phyloP scores from a whole-genome alignment of 192 early-diverging fungal species.

The Coemansia sp. region DNA sequence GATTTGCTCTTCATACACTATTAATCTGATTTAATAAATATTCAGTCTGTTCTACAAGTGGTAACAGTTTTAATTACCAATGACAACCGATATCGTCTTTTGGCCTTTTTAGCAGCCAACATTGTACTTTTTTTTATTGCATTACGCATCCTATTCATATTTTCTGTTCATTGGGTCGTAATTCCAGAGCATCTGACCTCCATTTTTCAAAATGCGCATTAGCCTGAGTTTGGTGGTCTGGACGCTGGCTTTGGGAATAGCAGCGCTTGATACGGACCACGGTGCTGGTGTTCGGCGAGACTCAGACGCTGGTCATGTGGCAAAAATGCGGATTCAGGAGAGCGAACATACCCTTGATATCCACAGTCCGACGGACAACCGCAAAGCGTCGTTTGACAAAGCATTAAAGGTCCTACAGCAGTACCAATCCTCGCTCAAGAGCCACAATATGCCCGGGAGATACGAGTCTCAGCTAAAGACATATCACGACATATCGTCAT shows the following conservation, averaged over 20 bases:
- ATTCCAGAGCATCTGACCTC: background rate
- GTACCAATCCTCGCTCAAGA: conserved; percentile 11
- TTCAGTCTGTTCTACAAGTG: background rate
- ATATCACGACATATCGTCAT: conserved; percentile 7
- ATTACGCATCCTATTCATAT: conserved; percentile 1
- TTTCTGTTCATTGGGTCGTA: background rate
- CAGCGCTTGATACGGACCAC: background rate
- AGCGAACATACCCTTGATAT: background rate
- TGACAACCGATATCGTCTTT: background rate
- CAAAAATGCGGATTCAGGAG: background rate
- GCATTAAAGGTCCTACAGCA: conserved; percentile 14
- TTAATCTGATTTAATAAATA: background rate
- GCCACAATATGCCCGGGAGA: background rate
- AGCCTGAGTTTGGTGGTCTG: background rate
- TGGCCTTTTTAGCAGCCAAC: background rate
- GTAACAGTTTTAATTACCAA: too few relatives aligned
- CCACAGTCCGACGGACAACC: background rate
- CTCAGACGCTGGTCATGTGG: background rate
- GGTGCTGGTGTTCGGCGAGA: background rate
- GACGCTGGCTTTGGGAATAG: background rate
- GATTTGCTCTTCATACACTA: too few relatives aligned
- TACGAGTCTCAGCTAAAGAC: conserved; percentile 7
- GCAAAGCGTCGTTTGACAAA: background rate
- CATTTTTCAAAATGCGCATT: conserved; percentile 3
- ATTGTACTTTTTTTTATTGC: background rate